Percentiles rank a stretch among this genome's conserved stretches.
Conservation (phyloP, 148 eudicot genomes). For the Vaccinium vitisidaea region DNA sequence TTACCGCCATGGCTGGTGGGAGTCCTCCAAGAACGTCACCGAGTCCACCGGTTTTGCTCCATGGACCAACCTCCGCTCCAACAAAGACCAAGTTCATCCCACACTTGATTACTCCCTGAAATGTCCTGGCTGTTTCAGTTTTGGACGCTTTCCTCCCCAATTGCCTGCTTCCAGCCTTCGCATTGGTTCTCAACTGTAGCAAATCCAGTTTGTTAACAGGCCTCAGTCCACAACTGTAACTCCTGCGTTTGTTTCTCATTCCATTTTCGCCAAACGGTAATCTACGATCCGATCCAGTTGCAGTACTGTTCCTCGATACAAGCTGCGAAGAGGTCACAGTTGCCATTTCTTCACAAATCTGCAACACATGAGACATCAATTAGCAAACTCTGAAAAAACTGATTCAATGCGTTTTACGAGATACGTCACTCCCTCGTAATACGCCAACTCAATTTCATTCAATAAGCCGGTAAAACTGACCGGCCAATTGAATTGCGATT, state of each 20-base stretch:
- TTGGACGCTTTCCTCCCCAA: conserved; percentile 14
- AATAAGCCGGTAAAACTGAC: too few species aligned
- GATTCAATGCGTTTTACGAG: too few species aligned
- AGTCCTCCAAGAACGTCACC: conserved; percentile 97
- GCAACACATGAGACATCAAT: background rate
- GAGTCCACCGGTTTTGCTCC: conserved; percentile 98
- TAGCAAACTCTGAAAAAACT: background rate
- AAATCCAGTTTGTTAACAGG: conserved; percentile 28
- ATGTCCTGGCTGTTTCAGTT: conserved; percentile 7
- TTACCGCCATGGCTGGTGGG: conserved; percentile 91
- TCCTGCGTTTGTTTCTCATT: conserved; percentile 24
- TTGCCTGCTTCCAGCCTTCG: conserved; percentile 13
- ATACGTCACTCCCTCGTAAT: too few species aligned
- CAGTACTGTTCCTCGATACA: background rate
- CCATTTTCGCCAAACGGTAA: background rate
- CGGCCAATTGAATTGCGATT: background rate
- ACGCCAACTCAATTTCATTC: too few species aligned
- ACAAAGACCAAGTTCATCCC: conserved; percentile 77
- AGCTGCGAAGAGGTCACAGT: background rate
- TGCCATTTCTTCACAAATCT: conserved; percentile 5
- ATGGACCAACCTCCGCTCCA: conserved; percentile 75
- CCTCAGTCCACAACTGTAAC: conserved; percentile 42
- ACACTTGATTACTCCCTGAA: conserved; percentile 24
- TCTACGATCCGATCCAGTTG: background rate
- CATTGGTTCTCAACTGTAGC: conserved; percentile 29